These are phyloP conservation scores for Orbilia oligospora DNA, from an alignment of 2,329 filamentous ascomycete species.

Conservation along the genomic window DNA sequence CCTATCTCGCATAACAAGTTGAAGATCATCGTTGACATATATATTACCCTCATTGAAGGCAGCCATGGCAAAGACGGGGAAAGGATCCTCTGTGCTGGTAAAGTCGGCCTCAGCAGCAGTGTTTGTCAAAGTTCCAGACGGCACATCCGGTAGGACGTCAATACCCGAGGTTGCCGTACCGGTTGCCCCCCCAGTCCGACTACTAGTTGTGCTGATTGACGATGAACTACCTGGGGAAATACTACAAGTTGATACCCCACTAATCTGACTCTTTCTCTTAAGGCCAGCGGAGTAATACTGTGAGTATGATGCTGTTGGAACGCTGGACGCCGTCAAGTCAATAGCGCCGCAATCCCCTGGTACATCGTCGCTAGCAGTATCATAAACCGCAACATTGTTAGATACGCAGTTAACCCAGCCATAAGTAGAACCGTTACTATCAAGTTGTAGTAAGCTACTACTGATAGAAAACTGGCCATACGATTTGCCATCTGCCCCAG, in stretches of 20 bases:
- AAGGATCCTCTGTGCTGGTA: slow-evolving; percentile 29
- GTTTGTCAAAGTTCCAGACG: not conserved
- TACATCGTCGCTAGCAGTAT: slow-evolving; percentile 27
- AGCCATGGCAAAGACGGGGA: slow-evolving; percentile 44
- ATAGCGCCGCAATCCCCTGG: slow-evolving; percentile 24
- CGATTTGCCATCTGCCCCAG: not conserved
- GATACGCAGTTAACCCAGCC: slow-evolving; percentile 38
- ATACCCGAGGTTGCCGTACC: not conserved
- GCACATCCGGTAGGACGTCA: not conserved
- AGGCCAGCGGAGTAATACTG: slow-evolving; percentile 42
- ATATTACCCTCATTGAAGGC: slow-evolving; percentile 7
- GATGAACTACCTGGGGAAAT: slow-evolving; percentile 14
- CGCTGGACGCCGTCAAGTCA: slow-evolving; percentile 33
- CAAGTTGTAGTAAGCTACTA: slow-evolving; percentile 16
- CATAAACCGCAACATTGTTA: slow-evolving; percentile 30
- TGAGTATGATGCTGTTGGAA: slow-evolving; percentile 35
- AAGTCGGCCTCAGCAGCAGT: slow-evolving; percentile 38
- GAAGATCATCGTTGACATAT: slow-evolving; percentile 23
- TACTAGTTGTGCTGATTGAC: slow-evolving; percentile 10
- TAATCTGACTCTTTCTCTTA: slow-evolving; percentile 6
- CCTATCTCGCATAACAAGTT: slow-evolving; percentile 11
- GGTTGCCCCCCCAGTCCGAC: not conserved
- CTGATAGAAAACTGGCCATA: slow-evolving; percentile 38
- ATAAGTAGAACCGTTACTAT: slow-evolving; percentile 7
- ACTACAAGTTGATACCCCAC: slow-evolving; percentile 25